Conservation (phyloP, 192 early-diverging fungal genomes). For the Neocallimastix lanati region DNA sequence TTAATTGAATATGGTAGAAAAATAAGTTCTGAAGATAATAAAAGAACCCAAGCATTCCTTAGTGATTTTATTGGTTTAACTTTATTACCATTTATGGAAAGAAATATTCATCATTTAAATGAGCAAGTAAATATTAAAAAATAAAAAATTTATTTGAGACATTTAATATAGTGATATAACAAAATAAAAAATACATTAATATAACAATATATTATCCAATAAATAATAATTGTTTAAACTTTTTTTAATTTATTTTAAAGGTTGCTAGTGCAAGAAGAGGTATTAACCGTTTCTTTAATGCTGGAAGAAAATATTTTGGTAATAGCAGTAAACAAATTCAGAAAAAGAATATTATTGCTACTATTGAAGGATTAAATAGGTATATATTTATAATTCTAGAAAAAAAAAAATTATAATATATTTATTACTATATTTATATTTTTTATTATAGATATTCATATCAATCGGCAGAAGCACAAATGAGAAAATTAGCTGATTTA, state of each 20-base stretch:
- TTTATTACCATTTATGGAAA: slow-evolving; percentile 76
- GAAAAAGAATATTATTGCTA: slow-evolving; percentile 1
- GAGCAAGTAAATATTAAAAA: slow-evolving; percentile 56
- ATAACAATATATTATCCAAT: too few species aligned
- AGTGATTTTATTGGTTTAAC: slow-evolving; percentile 49
- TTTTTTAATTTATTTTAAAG: background rate
- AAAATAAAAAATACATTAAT: too few species aligned
- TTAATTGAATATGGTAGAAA: background rate
- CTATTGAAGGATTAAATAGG: slow-evolving; percentile 18
- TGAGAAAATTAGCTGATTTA: slow-evolving; percentile 86
- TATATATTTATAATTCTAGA: too few species aligned
- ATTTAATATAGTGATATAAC: too few species aligned
- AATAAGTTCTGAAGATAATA: background rate
- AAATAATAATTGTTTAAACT: too few species aligned
- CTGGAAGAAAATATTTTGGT: slow-evolving; percentile 69
- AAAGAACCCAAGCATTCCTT: slow-evolving; percentile 3
- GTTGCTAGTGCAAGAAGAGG: slow-evolving; percentile 72
- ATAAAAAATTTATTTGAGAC: too few species aligned
- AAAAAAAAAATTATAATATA: slow-evolving; percentile 15
- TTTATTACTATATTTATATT: too few species aligned
- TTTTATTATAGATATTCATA: slow-evolving; percentile 31
- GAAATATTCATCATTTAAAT: slow-evolving; percentile 69
- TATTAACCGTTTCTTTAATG: slow-evolving; percentile 71
- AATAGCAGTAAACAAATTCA: slow-evolving; percentile 19
- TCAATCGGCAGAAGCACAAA: slow-evolving; percentile 70